Evolutionary conservation across 2,329 filamentous ascomycete genomes (phyloP), one percentile per base, ranked within the genome.

Genomic region (Colletotrichum echinochloae): DNA sequence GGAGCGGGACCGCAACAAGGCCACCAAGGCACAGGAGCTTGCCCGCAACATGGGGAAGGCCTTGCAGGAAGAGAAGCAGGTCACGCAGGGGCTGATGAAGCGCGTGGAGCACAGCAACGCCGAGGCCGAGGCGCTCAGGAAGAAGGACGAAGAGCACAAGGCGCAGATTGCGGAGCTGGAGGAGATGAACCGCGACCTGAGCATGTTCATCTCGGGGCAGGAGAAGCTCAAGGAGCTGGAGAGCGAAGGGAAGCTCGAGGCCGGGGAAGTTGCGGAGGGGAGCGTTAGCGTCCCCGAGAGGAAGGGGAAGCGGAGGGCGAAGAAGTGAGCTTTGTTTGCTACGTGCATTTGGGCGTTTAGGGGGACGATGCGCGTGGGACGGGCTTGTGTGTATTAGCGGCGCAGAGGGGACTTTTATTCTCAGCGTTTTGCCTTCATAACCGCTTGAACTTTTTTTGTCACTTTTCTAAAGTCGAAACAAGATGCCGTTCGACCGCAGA

Each of bases 111-210:
- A 93, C 74, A 81, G 97, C 52, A 89, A 91, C 71, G 83, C 84
- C 51, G 90, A 93, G 75, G 82, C 91, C 9, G 85, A 87, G 66
- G 83, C 74, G 26, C 80, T 94, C 23, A 84, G 87, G 51, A 84
- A 84, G 70, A 86, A 91, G 78, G 80, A 91, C 1, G 84, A 84
- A 33, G 84, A 84, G 49, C 80, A 92, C 5, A 88, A 87, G 75
- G 77, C 75, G 18, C 89, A 94, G 79, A 92, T 93, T 74, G 86
- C 83, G 48, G 94, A 97, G 74, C 81, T 97, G 52, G 89, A 90
- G 74, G 94, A 97, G 79, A 92, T 94, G 86, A 97, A 97, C 78
- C 88, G 92, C 18, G 95, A 98, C 78, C 79, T 98, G 78, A 90
- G 87, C 60, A 95, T 97, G 86, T 97, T 95, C 77, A 95, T 98